These are phyloP conservation scores for Nigrograna mackinnonii DNA, from an alignment of 2,329 filamentous ascomycete genomes.

Conservation along the genomic window DNA sequence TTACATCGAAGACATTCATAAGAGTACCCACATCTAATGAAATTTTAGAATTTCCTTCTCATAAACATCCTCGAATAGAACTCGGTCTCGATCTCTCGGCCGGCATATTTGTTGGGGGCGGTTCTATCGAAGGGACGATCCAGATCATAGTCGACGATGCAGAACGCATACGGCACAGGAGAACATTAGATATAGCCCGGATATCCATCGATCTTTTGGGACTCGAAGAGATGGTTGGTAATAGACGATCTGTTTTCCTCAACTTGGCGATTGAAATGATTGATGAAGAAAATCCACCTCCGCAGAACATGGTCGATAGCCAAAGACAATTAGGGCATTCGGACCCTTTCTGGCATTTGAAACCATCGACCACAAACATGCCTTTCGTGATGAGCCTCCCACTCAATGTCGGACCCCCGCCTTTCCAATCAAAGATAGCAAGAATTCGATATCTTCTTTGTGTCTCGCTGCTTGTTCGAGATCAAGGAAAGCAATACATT, in stretches of 20 bases:
- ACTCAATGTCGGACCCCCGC: conserved; percentile 57
- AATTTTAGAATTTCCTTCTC: conserved; percentile 53
- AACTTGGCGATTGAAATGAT: conserved; percentile 57
- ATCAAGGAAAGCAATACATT: conserved; percentile 52
- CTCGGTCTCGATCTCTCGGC: conserved; percentile 55
- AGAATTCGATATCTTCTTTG: conserved; percentile 55
- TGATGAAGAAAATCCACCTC: conserved; percentile 54
- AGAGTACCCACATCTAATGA: conserved; percentile 51
- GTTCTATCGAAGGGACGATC: conserved; percentile 56
- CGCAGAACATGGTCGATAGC: conserved; percentile 53
- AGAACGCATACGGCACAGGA: conserved; percentile 47
- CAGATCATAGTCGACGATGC: conserved; percentile 53
- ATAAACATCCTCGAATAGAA: conserved; percentile 53
- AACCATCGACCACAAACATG: conserved; percentile 50
- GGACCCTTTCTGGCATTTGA: conserved; percentile 53
- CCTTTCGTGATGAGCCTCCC: conserved; percentile 59
- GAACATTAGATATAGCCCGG: conserved; percentile 50
- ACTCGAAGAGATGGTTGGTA: conserved; percentile 53
- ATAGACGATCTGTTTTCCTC: conserved; percentile 53
- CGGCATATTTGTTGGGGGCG: conserved; percentile 59
- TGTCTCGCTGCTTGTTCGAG: conserved; percentile 51
- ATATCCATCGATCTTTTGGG: conserved; percentile 57
- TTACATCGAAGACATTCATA: conserved; percentile 54
- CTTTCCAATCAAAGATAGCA: conserved; percentile 56
- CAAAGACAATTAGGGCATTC: conserved; percentile 39